Base-by-base conservation (phyloP, 768 basidiomycete genomes). In the Termitomyces sp. region DNA sequence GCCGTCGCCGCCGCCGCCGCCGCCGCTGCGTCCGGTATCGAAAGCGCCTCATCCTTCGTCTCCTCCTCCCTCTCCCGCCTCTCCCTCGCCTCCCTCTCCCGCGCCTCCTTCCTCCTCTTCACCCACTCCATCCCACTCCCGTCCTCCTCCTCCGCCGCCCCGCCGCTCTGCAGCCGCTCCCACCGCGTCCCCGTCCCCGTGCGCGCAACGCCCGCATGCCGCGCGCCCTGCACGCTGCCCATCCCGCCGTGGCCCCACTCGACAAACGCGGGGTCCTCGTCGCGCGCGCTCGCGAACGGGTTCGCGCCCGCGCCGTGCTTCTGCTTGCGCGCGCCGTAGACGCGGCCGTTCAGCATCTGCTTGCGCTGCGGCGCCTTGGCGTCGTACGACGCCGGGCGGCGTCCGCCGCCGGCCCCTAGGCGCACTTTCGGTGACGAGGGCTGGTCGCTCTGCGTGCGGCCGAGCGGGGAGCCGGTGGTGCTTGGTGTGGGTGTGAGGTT, bases 171-270 rank as follows among this genome's bases (percentile, higher is more conserved):
- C 6, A 80, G 43, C 26, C 72, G 62, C 27, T 69, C 74, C 75
- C 72, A 79, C 52, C 71, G 66, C 36, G 69, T 72, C 40, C 67
- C 58, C 24, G 65, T 65, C 14, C 67, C 72, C 18, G 68, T 72
- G 12, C 74, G 72, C 43, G 74, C 74, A 9, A 63, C 50, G 9
- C 66, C 66, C 1, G 66, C 66, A 26, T 64, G 62, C 22, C 36
- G 44, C 0, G 73, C 77, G 3, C 76, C 77, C 30, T 72, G 73
- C 0, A 82, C 80, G 36, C 80, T 82, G 27, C 93, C 93, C 87
- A 93, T 88, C 2, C 90, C 90, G 33, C 90, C 90, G 57, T 89
- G 91, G 0, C 93, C 93, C 93, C 93, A 95, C 71, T 95, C 93
- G 16, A 93, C 91, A 64, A 95, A 95, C 67, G 88, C 88, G 33